phyloP scores from a whole-genome alignment of 2,329 filamentous ascomycete species.

The Alternaria sp. region DNA sequence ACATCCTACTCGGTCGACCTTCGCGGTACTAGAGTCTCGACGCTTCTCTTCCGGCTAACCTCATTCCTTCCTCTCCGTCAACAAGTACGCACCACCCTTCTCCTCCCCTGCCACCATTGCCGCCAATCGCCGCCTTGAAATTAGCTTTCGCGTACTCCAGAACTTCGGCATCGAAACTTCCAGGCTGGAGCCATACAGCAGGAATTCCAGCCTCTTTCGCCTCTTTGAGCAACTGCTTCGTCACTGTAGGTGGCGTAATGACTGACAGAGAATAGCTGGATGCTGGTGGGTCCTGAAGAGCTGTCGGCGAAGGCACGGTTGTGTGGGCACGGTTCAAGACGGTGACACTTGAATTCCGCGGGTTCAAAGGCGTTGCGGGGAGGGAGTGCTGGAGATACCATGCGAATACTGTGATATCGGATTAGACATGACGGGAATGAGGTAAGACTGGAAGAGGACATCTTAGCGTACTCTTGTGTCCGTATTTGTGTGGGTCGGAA shows the following conservation, averaged over 20 bases:
- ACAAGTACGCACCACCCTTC: slow-evolving; percentile 53
- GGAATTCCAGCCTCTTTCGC: slow-evolving; percentile 74
- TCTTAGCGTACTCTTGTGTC: slow-evolving; percentile 74
- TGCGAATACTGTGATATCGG: slow-evolving; percentile 70
- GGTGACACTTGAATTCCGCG: slow-evolving; percentile 68
- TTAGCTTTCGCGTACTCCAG: slow-evolving; percentile 71
- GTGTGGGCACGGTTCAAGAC: slow-evolving; percentile 65
- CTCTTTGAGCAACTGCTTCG: slow-evolving; percentile 75
- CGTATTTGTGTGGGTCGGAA: slow-evolving; percentile 83
- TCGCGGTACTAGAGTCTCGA: slow-evolving; percentile 27
- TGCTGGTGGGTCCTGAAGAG: slow-evolving; percentile 60
- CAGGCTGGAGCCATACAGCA: slow-evolving; percentile 76
- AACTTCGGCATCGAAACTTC: slow-evolving; percentile 80
- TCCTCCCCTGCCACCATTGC: slow-evolving; percentile 39
- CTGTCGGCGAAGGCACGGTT: slow-evolving; percentile 69
- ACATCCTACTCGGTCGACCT: neutral
- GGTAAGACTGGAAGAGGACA: neutral
- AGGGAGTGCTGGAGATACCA: slow-evolving; percentile 85
- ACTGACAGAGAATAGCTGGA: slow-evolving; percentile 77
- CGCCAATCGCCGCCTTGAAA: slow-evolving; percentile 73
- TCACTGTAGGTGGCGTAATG: slow-evolving; percentile 84
- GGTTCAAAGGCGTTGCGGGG: slow-evolving; percentile 84
- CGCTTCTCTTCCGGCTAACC: slow-evolving; percentile 44
- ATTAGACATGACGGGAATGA: neutral
- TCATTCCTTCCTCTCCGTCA: slow-evolving; percentile 49